Conservation (phyloP, 2,329 filamentous ascomycete genomes). For the Phialocephala subalpina region DNA sequence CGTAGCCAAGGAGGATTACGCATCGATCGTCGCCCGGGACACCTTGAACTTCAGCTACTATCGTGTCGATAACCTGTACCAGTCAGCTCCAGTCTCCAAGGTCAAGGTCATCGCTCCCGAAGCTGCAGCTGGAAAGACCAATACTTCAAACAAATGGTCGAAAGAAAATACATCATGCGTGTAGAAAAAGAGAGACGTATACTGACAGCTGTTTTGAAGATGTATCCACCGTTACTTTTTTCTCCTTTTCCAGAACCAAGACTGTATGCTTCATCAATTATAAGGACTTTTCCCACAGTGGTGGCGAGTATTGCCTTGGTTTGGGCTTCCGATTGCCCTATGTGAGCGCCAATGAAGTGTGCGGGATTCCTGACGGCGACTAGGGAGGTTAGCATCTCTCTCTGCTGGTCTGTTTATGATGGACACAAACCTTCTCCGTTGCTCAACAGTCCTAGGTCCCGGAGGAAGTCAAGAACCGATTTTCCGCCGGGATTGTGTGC, state of each 20-base stretch:
- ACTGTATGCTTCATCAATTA: conserved; percentile 68
- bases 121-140: too few relatives aligned
- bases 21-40: conserved; percentile 75
- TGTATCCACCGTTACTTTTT: conserved; percentile 61
- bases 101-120: too few relatives aligned
- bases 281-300: conserved; percentile 59
- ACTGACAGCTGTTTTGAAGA: conserved; percentile 61
- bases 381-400: neutral
- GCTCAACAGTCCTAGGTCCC: conserved; percentile 61
- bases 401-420: conserved; percentile 9
- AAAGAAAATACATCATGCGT: too few relatives aligned
- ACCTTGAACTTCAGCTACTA: conserved; percentile 75
- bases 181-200: neutral
- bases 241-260: conserved; percentile 45
- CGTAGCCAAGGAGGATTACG: conserved; percentile 72
- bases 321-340: conserved; percentile 68
- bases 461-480: conserved; percentile 72
- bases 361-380: conserved; percentile 20
- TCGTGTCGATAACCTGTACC: conserved; percentile 67
- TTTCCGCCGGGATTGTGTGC: conserved; percentile 62
- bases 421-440: conserved; percentile 58
- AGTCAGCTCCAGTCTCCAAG: neutral
- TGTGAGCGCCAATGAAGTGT: conserved; percentile 59
- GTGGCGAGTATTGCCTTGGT: conserved; percentile 75
- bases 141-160: too few relatives aligned